Base-by-base conservation (phyloP, 108 stramenopile species). In the Pseudonitzschia multiseries region DNA sequence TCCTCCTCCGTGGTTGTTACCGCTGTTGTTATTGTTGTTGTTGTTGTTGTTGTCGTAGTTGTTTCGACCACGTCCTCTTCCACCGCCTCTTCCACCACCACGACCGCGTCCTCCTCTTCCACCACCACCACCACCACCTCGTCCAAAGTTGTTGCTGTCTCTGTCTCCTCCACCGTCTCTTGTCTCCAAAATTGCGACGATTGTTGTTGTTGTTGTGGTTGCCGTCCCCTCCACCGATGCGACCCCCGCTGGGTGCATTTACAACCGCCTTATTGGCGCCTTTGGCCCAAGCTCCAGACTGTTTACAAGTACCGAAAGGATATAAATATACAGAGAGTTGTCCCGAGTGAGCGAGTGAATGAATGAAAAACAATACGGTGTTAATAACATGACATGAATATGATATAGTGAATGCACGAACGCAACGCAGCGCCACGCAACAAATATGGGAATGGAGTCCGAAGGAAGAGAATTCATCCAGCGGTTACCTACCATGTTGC, bases 261-360 rank as follows among this genome's bases (percentile, higher is more conserved):
- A 65, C 61, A 12, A 79, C 79, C 17, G 72, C 73, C 36, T 72
- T 64, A 36, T 46, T 79, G 62, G 73, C 62, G 36, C 79, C 79
- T 64, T 69, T 79, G 24, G 79, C 48, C 79, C 79, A 79, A 57
- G 79, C 79, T 65, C 79, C 79, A 27, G 79, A 74, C 79, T 79
- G 50, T 51, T 20, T n/a, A n/a, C n/a, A 63, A 12, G 62, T 33
- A 32, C 8, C 33, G 26, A 63, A 12, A 26, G 22, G 24, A 12
- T 17, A 57, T 21, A 21, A 57, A 51, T 51, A 51, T 51, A n/a
- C n/a, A n/a, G n/a, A n/a, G n/a, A n/a, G n/a, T n/a, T n/a, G n/a
- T n/a, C n/a, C n/a, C n/a, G n/a, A n/a, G n/a, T n/a, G n/a, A n/a
- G n/a, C n/a, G n/a, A n/a, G n/a, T n/a, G n/a, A n/a, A n/a, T n/a